phyloP scores from a whole-genome alignment of 257 asterid species.

The Echites panduratus region DNA sequence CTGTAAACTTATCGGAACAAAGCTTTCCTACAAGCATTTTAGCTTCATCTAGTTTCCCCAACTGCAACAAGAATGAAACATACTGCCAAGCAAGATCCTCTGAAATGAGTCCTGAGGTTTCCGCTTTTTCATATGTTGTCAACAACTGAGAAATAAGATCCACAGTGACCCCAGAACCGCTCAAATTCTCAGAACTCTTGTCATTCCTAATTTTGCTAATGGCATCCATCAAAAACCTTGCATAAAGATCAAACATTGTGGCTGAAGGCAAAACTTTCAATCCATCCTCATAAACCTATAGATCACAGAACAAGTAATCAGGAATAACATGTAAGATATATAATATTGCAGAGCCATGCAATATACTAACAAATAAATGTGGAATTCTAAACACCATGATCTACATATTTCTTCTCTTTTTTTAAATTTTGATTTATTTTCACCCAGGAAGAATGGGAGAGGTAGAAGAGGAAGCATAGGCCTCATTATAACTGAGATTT shows the following conservation, averaged over 20 bases:
- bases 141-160: slow-evolving; percentile 56
- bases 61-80: slow-evolving; percentile 58
- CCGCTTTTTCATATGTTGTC: slow-evolving; percentile 65
- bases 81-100: slow-evolving; percentile 74
- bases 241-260: slow-evolving; percentile 46
- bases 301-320: slow-evolving; percentile 3
- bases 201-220: slow-evolving; percentile 25
- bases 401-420: neutral
- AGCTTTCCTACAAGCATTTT: slow-evolving; percentile 46
- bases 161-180: slow-evolving; percentile 24
- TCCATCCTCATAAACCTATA: slow-evolving; percentile 83
- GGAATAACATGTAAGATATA: neutral
- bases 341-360: neutral
- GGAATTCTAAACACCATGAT: neutral
- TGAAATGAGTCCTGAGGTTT: slow-evolving; percentile 47
- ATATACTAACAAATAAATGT: neutral
- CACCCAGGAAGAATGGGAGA: neutral
- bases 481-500: neutral
- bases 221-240: slow-evolving; percentile 60
- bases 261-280: slow-evolving; percentile 49
- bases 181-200: slow-evolving; percentile 25
- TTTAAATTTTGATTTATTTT: no score
- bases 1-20: slow-evolving; percentile 50
- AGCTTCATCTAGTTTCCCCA: slow-evolving; percentile 57
- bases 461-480: neutral